Conservation (phyloP, 257 asterid species). For the Nicotiana knightiana region DNA sequence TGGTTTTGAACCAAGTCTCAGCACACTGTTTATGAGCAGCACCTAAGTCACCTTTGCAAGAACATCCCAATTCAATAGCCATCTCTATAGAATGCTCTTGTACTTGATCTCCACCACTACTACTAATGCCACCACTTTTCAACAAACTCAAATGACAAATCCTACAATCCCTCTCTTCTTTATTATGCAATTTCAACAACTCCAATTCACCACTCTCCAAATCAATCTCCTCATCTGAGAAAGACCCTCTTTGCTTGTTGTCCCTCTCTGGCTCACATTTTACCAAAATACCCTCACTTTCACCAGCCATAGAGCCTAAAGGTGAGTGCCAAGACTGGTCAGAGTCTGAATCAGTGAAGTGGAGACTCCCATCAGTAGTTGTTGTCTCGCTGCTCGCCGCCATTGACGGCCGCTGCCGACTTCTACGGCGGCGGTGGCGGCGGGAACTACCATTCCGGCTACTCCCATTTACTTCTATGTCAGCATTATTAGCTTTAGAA, state of each 20-base stretch:
- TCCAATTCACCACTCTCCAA: constrained; percentile 44
- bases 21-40: constrained; percentile 50
- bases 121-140: constrained; percentile 9
- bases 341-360: constrained; percentile 35
- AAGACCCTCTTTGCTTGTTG: constrained; percentile 15
- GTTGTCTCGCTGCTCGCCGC: constrained; percentile 35
- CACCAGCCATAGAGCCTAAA: constrained; percentile 14
- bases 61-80: constrained; percentile 40
- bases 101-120: constrained; percentile 18
- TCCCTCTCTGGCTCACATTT: background rate
- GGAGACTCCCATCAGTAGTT: constrained; percentile 38
- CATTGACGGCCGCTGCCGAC: constrained; percentile 24
- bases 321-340: constrained; percentile 24
- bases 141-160: constrained; percentile 42
- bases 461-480: constrained; percentile 16
- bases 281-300: constrained; percentile 12
- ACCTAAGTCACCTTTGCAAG: constrained; percentile 50
- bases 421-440: constrained; percentile 16
- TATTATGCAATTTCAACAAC: constrained; percentile 15
- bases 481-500: constrained; percentile 12
- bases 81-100: constrained; percentile 7
- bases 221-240: constrained; percentile 30
- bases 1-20: constrained; percentile 48
- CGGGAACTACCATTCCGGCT: background rate
- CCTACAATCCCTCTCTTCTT: constrained; percentile 33